Evolutionary conservation across 2,329 filamentous ascomycete genomes (phyloP).

Genomic region (Fusarium fracticaudum): DNA sequence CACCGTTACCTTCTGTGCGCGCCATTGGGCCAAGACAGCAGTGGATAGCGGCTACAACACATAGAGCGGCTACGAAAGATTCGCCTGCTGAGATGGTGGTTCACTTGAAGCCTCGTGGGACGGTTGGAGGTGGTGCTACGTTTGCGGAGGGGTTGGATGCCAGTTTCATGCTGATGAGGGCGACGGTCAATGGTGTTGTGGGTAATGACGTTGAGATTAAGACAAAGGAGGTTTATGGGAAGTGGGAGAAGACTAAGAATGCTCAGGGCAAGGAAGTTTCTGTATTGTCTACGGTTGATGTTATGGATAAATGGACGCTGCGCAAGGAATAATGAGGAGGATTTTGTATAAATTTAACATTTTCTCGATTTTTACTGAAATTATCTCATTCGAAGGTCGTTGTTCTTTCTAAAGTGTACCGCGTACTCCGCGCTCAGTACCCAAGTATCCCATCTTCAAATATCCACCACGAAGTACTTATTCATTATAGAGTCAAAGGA

Average conservation of each 20-base stretch:
- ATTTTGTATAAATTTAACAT: neutral
- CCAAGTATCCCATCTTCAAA: rapidly evolving
- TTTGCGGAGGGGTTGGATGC: neutral
- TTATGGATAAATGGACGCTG: neutral
- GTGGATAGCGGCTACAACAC: neutral
- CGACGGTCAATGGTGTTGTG: neutral
- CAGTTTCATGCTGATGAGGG: neutral
- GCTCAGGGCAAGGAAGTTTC: neutral
- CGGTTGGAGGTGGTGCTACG: neutral
- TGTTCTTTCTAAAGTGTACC: too few species aligned
- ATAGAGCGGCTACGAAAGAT: neutral
- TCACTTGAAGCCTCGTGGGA: neutral
- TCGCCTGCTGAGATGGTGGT: neutral
- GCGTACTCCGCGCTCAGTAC: too few species aligned
- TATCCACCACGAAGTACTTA: too few species aligned
- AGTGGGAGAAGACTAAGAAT: neutral
- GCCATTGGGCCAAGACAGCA: neutral
- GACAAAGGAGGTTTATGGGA: neutral
- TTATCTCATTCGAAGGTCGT: too few species aligned
- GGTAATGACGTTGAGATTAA: neutral
- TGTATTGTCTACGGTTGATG: rapidly evolving
- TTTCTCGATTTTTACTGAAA: rapidly evolving
- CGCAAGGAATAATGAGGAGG: neutral
- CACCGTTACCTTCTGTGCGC: neutral
- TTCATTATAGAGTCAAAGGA: too few species aligned